A percentile compares a stretch with the other conserved stretches of the same genome.
Conservation (phyloP, 2,329 filamentous ascomycete species). For the Arachnopeziza araneosa region DNA sequence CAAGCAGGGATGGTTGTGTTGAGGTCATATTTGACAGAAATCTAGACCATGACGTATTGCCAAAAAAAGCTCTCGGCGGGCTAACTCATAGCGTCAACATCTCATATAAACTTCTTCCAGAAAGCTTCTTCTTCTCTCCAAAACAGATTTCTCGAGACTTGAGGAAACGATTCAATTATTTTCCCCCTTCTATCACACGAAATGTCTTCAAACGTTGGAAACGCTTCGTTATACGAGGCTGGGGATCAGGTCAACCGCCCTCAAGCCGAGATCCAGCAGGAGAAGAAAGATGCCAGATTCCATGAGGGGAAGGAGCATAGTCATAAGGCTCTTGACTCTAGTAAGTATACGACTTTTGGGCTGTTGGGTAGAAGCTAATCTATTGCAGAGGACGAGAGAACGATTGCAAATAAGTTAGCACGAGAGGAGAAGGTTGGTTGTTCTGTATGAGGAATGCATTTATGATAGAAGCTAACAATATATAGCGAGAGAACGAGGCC, state of each 20-base stretch:
- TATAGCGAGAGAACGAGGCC: conserved; percentile 36
- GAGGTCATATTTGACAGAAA: not conserved
- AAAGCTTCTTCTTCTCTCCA: not conserved
- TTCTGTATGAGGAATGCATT: not conserved
- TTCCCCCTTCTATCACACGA: not conserved
- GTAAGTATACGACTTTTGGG: conserved; percentile 39
- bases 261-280: conserved; percentile 41
- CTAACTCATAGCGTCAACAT: not conserved
- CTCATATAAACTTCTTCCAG: not conserved
- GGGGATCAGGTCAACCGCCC: conserved; percentile 68
- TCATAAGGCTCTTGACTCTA: conserved; percentile 65
- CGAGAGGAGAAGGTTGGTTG: conserved; percentile 48
- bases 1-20: not conserved
- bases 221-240: conserved; percentile 61
- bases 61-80: not conserved
- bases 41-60: not conserved
- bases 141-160: not conserved
- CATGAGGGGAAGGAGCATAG: conserved; percentile 67
- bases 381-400: conserved; percentile 57
- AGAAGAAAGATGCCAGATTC: conserved; percentile 53
- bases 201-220: conserved; percentile 48
- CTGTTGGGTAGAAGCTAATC: conserved; percentile 6
- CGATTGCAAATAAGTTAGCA: conserved; percentile 66
- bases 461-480: conserved; percentile 11
- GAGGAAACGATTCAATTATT: not conserved